Evolutionary conservation across 108 stramenopile genomes (phyloP), one percentile per base, ranked within the genome.

Genomic region (Schizochytrium sp.): DNA sequence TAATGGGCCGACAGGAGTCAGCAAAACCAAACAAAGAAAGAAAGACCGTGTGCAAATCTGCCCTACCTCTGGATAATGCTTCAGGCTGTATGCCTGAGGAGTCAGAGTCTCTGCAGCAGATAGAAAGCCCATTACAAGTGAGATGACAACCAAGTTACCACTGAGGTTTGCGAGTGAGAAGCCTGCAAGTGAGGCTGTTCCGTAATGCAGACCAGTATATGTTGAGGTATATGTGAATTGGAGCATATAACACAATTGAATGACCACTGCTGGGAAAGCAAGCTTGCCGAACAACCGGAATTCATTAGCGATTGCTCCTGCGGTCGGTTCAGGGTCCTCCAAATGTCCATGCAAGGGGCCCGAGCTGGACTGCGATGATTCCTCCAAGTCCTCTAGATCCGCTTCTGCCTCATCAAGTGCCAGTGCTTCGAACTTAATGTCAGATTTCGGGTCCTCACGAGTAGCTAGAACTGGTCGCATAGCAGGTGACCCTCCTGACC

Each of bases 231-330:
- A 83, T n/a, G 50, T 83, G 10, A 13, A 38, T 53, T 83, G 76
- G n/a, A 83, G 53, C 76, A 53, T 38, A 40, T 47, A 55, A 5
- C 28, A 83, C 76, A 83, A 53, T 28, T 83, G 76, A 53, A 83
- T 83, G 50, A 83, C 15, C 76, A 83, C 76, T 53, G 76, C 47
- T 28, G 76, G 76, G 50, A 55, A 38, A 47, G 76, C 76, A 28
- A 83, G 76, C 47, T 42, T 83, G 76, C 76, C 76, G 28, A 83
- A 55, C 28, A 83, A 53, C 76, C 55, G 49, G 76, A 83, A 83
- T 53, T 83, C 76, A 0, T 46, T 38, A 8, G 40, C 5, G 17
- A 83, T n/a, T 7, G 76, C 64, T 38, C 42, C 64, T 7, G 64
- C 64, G 3, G 42, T 69, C 64, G 64, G 64, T 28, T 28, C 28